Percentiles rank a stretch among this genome's conserved stretches.
These are phyloP conservation scores for Musa beccarii DNA, from an alignment of 176 grass and related monocot species.

Conservation along the genomic window DNA sequence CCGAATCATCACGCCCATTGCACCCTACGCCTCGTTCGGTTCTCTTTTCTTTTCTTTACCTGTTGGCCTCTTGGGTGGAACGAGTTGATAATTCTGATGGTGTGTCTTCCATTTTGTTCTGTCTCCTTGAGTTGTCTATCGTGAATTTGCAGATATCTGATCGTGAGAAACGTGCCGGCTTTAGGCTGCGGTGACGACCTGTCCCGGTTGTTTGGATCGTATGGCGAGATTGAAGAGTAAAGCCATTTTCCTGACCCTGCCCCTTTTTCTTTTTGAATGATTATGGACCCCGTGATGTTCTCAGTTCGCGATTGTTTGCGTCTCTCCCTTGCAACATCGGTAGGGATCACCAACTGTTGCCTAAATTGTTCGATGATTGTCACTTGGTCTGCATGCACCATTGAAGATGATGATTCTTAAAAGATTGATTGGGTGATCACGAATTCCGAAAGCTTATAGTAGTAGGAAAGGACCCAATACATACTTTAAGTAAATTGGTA, in stretches of 20 bases:
- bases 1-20: not conserved
- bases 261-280: not conserved
- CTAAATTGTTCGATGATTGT: too few relatives aligned
- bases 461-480: too few relatives aligned
- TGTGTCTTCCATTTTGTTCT: not conserved
- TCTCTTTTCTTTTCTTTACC: not conserved
- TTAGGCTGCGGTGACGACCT: slow-evolving; percentile 82
- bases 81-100: too few relatives aligned
- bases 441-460: too few relatives aligned
- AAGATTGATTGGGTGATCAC: too few relatives aligned
- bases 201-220: slow-evolving; percentile 46
- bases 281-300: slow-evolving; percentile 10
- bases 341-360: too few relatives aligned
- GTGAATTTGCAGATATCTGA: slow-evolving; percentile 51
- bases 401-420: too few relatives aligned
- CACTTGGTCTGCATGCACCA: too few relatives aligned
- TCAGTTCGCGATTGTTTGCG: not conserved
- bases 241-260: slow-evolving; percentile 11
- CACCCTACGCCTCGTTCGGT: not conserved
- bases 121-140: not conserved
- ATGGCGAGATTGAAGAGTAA: slow-evolving; percentile 73
- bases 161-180: slow-evolving; percentile 82
- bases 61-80: too few relatives aligned
- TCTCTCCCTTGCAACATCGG: not conserved
- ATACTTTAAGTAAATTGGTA: too few relatives aligned